Percentiles rank a stretch among this genome's conserved stretches.
These are phyloP conservation scores for Syzygium syzygioides DNA, from an alignment of 441 rosid genomes.

Conservation along the genomic window DNA sequence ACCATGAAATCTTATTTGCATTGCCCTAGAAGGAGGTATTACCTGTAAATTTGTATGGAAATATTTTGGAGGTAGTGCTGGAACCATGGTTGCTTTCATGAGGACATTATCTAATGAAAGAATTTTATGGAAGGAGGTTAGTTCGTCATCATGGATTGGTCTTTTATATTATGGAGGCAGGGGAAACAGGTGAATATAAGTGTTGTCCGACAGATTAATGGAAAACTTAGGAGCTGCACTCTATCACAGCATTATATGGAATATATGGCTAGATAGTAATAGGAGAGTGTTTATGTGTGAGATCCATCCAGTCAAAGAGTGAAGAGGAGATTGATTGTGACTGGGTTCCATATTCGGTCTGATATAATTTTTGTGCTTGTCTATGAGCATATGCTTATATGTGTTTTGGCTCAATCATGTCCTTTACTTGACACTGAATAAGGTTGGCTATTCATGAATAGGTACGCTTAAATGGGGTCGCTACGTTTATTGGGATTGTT, in stretches of 20 bases:
- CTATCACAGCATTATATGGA: neutral
- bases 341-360: neutral
- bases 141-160: neutral
- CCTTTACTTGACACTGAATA: neutral
- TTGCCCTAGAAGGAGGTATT: neutral
- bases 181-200: neutral
- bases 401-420: neutral
- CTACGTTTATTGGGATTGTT: slow-evolving; percentile 88
- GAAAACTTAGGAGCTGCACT: neutral
- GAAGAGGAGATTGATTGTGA: neutral
- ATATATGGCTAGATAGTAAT: neutral
- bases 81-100: neutral
- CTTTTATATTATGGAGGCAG: neutral
- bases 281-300: neutral
- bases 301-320: neutral
- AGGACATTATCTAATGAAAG: neutral
- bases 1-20: neutral
- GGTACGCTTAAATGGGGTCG: slow-evolving; percentile 82
- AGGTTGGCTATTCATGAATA: neutral
- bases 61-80: neutral
- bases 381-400: neutral
- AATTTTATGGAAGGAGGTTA: neutral
- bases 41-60: neutral
- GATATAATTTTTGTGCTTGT: neutral
- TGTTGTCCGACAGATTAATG: neutral